These are phyloP conservation scores for Zoysia pacifica DNA, from an alignment of 176 grass and related monocot genomes.

Conservation along the genomic window DNA sequence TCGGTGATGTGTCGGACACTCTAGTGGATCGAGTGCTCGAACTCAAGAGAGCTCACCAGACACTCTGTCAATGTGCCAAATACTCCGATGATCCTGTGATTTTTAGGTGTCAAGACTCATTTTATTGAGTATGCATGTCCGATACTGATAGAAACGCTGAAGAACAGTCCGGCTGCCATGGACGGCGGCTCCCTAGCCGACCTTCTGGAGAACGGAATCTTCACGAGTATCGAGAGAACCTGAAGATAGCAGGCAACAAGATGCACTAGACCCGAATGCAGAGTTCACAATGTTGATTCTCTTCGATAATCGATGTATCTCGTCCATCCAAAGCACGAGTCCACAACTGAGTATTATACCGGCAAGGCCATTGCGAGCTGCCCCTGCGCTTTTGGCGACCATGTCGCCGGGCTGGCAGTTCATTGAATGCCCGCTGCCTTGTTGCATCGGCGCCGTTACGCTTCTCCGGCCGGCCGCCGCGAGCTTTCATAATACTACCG, in stretches of 20 bases:
- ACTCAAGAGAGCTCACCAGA: too few relatives aligned
- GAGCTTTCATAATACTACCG: not conserved
- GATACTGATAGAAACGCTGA: too few relatives aligned
- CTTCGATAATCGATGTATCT: not conserved
- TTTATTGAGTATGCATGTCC: too few relatives aligned
- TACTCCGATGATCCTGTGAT: too few relatives aligned
- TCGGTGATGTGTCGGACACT: too few relatives aligned
- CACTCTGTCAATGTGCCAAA: too few relatives aligned
- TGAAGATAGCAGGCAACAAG: not conserved
- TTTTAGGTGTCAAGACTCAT: too few relatives aligned
- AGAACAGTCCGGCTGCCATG: not conserved
- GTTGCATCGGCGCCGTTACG: not conserved
- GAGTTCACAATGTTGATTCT: constrained; percentile 16
- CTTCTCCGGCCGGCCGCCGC: constrained; percentile 16
- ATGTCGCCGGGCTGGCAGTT: constrained; percentile 21
- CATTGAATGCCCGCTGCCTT: constrained; percentile 13
- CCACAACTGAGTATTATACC: not conserved
- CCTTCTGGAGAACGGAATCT: not conserved
- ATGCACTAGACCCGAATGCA: not conserved
- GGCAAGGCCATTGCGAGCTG: not conserved
- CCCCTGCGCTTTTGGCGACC: constrained; percentile 24
- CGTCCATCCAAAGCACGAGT: not conserved
- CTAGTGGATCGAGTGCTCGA: too few relatives aligned
- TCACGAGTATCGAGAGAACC: constrained; percentile 6
- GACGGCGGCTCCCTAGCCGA: not conserved